Evolutionary conservation across 331 rosid genomes (phyloP).

Genomic region (Malus hybrid): DNA sequence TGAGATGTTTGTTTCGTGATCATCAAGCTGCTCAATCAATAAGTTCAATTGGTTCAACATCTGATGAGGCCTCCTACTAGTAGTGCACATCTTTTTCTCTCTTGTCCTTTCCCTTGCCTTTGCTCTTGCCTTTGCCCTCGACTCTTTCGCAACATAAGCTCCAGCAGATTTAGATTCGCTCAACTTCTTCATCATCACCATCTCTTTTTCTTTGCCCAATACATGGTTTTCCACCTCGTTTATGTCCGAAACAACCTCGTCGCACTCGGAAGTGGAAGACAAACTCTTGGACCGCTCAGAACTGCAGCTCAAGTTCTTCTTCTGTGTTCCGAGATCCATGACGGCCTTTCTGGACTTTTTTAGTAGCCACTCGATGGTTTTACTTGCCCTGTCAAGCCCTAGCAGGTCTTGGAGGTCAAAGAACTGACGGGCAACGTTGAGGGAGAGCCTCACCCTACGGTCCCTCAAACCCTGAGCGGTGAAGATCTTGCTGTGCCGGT

Average conservation of each 20-base stretch:
- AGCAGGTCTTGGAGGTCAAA: constrained; percentile 94
- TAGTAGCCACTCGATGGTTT: constrained; percentile 93
- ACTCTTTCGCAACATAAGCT: constrained; percentile 35
- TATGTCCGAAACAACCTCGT: constrained; percentile 25
- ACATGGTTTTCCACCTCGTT: constrained; percentile 1
- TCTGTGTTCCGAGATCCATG: constrained; percentile 32
- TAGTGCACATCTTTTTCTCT: constrained; percentile 32
- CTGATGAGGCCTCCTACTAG: constrained; percentile 25
- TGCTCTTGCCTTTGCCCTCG: constrained; percentile 79
- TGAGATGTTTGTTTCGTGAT: background rate
- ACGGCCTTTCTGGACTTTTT: constrained; percentile 67
- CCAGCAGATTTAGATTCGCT: background rate
- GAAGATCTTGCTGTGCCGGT: constrained; percentile 88
- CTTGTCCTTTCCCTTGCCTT: constrained; percentile 87
- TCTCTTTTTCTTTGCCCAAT: constrained; percentile 12
- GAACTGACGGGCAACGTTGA: constrained; percentile 79
- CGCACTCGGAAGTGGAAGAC: constrained; percentile 38
- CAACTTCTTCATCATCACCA: constrained; percentile 2
- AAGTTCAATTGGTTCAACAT: constrained; percentile 27
- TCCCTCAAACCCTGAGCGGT: constrained; percentile 92
- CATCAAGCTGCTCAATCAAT: background rate
- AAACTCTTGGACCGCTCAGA: constrained; percentile 9
- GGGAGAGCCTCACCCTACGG: constrained; percentile 77
- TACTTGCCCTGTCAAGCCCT: constrained; percentile 95
- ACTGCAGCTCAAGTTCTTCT: constrained; percentile 8